A percentile compares a stretch with the other conserved stretches of the same genome.
Evolutionary conservation across 805 yeast genomes (phyloP).

Genomic region (Pichia paraexigua): DNA sequence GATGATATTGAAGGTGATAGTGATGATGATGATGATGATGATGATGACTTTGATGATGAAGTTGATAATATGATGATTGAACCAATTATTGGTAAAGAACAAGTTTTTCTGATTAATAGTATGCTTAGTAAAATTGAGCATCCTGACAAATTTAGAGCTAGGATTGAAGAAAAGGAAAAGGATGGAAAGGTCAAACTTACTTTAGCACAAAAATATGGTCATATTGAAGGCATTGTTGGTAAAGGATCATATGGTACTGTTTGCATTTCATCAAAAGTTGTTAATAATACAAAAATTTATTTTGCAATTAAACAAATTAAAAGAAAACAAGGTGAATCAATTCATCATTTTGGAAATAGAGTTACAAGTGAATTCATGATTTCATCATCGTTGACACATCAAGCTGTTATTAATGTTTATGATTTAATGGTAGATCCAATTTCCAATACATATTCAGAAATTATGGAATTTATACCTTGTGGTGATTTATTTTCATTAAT

Average conservation of each 20-base stretch:
- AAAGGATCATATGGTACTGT: constrained; percentile 43
- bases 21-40: constrained; percentile 25
- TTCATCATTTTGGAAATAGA: constrained; percentile 54
- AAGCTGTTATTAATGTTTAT: constrained; percentile 67
- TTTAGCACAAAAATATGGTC: constrained; percentile 42
- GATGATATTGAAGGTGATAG: constrained; percentile 14
- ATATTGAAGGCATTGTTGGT: constrained; percentile 41
- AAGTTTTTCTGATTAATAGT: constrained; percentile 39
- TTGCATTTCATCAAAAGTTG: constrained; percentile 34
- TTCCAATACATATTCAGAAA: constrained; percentile 69
- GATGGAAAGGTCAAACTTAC: constrained; percentile 26
- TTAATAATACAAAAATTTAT: constrained; percentile 33
- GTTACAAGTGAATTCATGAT: constrained; percentile 88
- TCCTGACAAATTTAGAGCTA: constrained; percentile 29
- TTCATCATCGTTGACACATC: constrained; percentile 66
- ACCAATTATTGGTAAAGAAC: constrained; percentile 44
- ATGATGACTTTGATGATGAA: constrained; percentile 31
- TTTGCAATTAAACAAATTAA: constrained; percentile 77
- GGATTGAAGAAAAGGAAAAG: constrained; percentile 12
- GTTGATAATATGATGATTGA: constrained; percentile 33
- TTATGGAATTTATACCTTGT: constrained; percentile 93
- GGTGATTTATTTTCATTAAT: constrained; percentile 68
- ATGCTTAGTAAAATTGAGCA: constrained; percentile 40
- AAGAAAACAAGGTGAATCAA: constrained; percentile 49
- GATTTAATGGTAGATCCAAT: constrained; percentile 72